Evolutionary conservation across 2,329 filamentous ascomycete species (phyloP).

Genomic region (Fusarium aywerte): DNA sequence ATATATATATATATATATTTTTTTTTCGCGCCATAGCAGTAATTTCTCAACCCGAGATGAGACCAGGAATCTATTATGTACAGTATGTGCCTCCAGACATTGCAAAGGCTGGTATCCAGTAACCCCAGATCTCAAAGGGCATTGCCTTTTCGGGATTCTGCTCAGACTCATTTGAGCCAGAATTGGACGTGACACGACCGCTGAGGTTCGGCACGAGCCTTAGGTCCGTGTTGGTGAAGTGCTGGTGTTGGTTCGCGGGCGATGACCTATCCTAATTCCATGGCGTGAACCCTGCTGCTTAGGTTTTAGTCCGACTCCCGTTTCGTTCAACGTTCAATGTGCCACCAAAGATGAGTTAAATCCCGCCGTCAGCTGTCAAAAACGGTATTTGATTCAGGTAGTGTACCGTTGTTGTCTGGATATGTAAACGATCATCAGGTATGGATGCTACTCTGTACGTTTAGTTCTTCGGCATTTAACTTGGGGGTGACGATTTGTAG

Average conservation of each 20-base stretch:
- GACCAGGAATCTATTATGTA: background rate
- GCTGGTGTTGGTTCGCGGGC: slow-evolving; percentile 10
- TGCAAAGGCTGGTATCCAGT: background rate
- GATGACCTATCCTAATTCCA: background rate
- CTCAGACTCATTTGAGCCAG: slow-evolving; percentile 6
- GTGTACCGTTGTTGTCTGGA: background rate
- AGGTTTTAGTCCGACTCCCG: slow-evolving; percentile 23
- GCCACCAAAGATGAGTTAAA: slow-evolving; percentile 18
- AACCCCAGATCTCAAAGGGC: slow-evolving; percentile 7
- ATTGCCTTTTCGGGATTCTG: slow-evolving; percentile 19
- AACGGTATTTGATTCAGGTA: slow-evolving; percentile 9
- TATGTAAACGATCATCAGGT: background rate
- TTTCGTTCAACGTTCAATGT: slow-evolving; percentile 28
- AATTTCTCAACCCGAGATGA: background rate
- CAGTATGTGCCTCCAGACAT: background rate
- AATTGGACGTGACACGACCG: slow-evolving; percentile 33
- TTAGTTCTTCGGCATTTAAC: background rate
- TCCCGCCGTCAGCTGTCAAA: slow-evolving; percentile 29
- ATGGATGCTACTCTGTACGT: background rate
- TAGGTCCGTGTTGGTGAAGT: slow-evolving; percentile 18
- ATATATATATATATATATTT: no score
- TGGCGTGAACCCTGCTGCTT: slow-evolving; percentile 29
- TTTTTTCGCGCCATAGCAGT: background rate
- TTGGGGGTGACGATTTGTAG: background rate
- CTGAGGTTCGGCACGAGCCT: slow-evolving; percentile 37